A percentile compares a stretch with the other conserved stretches of the same genome.
Evolutionary conservation across 2,329 filamentous ascomycete species (phyloP).

Genomic region (Fusarium camptoceras): DNA sequence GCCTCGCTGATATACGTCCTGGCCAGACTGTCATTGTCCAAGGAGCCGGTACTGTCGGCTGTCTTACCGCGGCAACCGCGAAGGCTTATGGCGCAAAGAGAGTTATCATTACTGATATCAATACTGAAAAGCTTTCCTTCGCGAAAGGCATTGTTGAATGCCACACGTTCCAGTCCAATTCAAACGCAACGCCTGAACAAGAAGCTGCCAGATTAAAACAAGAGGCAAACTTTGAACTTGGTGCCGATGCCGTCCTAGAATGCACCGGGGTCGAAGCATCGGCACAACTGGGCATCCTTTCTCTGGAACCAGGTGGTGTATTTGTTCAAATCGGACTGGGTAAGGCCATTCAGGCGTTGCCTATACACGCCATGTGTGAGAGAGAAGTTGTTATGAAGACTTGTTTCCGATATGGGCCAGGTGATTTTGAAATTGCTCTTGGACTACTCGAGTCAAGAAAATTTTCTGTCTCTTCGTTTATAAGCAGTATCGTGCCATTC

Average conservation of each 20-base stretch:
- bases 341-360: conserved; percentile 29
- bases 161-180: neutral
- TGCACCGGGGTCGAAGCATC: conserved; percentile 39
- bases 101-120: conserved; percentile 38
- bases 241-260: conserved; percentile 67
- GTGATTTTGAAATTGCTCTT: conserved; percentile 87
- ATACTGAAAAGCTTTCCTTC: conserved; percentile 33
- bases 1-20: conserved; percentile 76
- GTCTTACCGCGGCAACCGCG: conserved; percentile 87
- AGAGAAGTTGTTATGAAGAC: conserved; percentile 90
- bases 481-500: conserved; percentile 82
- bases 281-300: conserved; percentile 20
- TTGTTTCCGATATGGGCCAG: conserved; percentile 87
- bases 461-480: conserved; percentile 82
- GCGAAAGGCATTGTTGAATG: conserved; percentile 27
- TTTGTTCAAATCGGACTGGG: conserved; percentile 38
- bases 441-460: conserved; percentile 77
- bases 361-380: conserved; percentile 83
- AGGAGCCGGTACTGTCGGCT: conserved; percentile 86
- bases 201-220: conserved; percentile 20
- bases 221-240: conserved; percentile 66
- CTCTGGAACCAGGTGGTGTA: conserved; percentile 18
- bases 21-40: conserved; percentile 86
- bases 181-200: conserved; percentile 10
- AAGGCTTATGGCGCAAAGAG: conserved; percentile 81